Conservation (phyloP, 306 rosid genomes). For the Clitoria ternatea region DNA sequence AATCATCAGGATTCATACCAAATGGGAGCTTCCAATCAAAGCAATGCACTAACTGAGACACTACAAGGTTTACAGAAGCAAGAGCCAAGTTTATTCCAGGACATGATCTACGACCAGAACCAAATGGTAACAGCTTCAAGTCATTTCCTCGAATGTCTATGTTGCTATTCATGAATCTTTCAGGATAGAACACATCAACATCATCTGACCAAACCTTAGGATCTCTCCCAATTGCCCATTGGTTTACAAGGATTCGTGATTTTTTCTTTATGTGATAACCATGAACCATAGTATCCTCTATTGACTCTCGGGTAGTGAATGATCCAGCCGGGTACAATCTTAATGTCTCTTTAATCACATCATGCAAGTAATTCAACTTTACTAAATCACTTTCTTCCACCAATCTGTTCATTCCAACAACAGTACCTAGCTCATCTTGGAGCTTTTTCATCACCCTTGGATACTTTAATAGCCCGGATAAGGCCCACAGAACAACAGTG, state of each 20-base stretch:
- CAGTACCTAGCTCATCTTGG: slow-evolving; percentile 34
- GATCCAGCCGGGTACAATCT: slow-evolving; percentile 37
- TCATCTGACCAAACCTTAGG: slow-evolving; percentile 33
- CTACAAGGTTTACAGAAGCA: background rate
- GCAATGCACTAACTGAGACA: slow-evolving; percentile 41
- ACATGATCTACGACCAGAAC: slow-evolving; percentile 41
- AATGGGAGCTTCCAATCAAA: slow-evolving; percentile 37
- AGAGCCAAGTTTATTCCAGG: slow-evolving; percentile 38
- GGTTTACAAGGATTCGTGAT: slow-evolving; percentile 24
- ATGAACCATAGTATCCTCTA: slow-evolving; percentile 13
- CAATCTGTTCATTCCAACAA: slow-evolving; percentile 29
- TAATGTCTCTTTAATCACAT: slow-evolving; percentile 40
- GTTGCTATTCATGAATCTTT: slow-evolving; percentile 19
- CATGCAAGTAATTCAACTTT: slow-evolving; percentile 35
- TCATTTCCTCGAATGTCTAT: slow-evolving; percentile 19
- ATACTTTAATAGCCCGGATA: slow-evolving; percentile 39
- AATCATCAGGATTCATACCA: background rate
- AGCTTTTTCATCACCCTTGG: slow-evolving; percentile 38
- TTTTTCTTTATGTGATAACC: slow-evolving; percentile 27
- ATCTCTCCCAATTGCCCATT: slow-evolving; percentile 45
- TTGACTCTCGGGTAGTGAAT: slow-evolving; percentile 29
- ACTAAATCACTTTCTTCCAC: slow-evolving; percentile 37
- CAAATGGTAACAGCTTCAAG: slow-evolving; percentile 34
- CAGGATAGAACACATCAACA: slow-evolving; percentile 31
- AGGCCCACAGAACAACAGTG: slow-evolving; percentile 22